Evolutionary conservation across 2,329 filamentous ascomycete species (phyloP).

Genomic region (Grosmannia penicillata): DNA sequence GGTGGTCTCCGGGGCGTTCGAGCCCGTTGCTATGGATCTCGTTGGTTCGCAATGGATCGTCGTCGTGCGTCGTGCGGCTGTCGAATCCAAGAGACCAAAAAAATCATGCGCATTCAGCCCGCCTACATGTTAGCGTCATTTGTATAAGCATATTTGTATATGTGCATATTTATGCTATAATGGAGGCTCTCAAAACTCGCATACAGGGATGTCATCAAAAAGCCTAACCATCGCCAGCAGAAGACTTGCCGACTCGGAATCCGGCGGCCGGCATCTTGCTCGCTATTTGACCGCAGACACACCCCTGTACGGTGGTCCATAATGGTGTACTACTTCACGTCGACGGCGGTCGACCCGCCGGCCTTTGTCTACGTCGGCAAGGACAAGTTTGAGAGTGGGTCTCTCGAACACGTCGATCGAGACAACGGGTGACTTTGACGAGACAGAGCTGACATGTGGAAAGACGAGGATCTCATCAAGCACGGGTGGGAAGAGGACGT

Average conservation of each 20-base stretch:
- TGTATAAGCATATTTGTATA: no score
- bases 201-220: not conserved
- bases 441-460: not conserved
- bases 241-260: no score
- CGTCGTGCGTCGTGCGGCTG: not conserved
- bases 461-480: constrained; percentile 94
- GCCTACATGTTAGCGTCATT: no score
- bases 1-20: not conserved
- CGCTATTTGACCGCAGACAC: not conserved
- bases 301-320: constrained; percentile 20
- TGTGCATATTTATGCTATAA: no score
- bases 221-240: no score
- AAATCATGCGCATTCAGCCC: no score
- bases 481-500: constrained; percentile 91
- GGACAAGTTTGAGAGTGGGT: constrained; percentile 89
- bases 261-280: no score
- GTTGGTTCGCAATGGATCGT: not conserved
- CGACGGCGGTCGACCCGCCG: constrained; percentile 63
- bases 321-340: constrained; percentile 93
- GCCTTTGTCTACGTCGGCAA: constrained; percentile 94
- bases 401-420: no score
- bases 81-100: no score
- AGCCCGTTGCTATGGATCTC: not conserved
- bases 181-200: no score
- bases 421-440: no score